These are phyloP conservation scores for Rosa chinensis DNA, from an alignment of 306 rosid genomes.

Conservation along the genomic window DNA sequence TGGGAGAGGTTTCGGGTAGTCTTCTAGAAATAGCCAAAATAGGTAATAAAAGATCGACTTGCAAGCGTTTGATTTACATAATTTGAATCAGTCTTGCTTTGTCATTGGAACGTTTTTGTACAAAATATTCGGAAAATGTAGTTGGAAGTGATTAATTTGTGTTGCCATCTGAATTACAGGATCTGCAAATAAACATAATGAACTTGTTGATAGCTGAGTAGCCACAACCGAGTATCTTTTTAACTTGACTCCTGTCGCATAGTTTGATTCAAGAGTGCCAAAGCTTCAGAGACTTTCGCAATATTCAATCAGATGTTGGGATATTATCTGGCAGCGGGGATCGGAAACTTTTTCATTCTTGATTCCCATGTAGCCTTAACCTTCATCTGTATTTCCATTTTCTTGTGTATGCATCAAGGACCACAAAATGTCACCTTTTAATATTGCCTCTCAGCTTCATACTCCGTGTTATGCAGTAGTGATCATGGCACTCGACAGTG, in stretches of 20 bases:
- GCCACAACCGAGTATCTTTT: background rate
- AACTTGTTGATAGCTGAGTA: background rate
- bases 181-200: background rate
- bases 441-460: background rate
- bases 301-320: background rate
- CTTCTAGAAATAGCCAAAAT: slow-evolving; percentile 20
- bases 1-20: slow-evolving; percentile 19
- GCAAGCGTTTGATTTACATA: background rate
- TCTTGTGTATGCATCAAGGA: background rate
- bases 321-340: background rate
- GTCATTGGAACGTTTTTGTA: background rate
- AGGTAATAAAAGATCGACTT: slow-evolving; percentile 10
- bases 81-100: slow-evolving; percentile 12
- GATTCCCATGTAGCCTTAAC: background rate
- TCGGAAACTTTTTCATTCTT: background rate
- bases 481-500: background rate
- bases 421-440: background rate
- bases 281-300: background rate
- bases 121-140: background rate
- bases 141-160: background rate
- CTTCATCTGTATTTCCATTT: background rate
- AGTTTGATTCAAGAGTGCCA: background rate
- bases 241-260: background rate
- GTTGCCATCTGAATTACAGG: background rate
- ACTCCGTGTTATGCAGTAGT: background rate